phyloP scores from a whole-genome alignment of 805 yeast genomes.

The Saccharomyces mikatae region DNA sequence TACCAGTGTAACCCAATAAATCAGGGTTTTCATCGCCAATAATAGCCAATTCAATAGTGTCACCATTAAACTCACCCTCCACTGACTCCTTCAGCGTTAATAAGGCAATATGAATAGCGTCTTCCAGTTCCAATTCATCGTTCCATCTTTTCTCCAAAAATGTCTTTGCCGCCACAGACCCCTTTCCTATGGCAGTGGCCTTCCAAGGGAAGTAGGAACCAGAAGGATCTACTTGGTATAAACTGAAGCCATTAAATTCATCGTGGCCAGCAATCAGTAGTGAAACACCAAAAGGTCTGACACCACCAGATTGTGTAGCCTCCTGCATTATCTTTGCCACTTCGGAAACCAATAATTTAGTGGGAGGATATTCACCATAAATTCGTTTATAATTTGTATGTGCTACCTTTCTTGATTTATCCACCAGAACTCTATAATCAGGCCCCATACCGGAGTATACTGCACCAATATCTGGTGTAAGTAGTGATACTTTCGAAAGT shows the following conservation, averaged over 20 bases:
- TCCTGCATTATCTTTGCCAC: conserved; percentile 96
- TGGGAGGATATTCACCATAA: conserved; percentile 96
- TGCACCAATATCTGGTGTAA: conserved; percentile 95
- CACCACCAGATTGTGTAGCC: conserved; percentile 98
- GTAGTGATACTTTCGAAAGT: conserved; percentile 65
- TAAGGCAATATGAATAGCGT: conserved; percentile 93
- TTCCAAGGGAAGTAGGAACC: conserved; percentile 99
- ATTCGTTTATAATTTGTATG: conserved; percentile 88
- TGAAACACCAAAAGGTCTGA: conserved; percentile 97
- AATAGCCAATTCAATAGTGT: conserved; percentile 85
- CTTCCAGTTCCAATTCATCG: conserved; percentile 92
- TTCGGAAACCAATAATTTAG: conserved; percentile 85
- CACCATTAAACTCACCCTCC: conserved; percentile 96
- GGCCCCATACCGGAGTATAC: conserved; percentile 99
- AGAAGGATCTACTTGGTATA: conserved; percentile 96
- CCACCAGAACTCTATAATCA: conserved; percentile 89
- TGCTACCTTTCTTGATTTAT: conserved; percentile 86
- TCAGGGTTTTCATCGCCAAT: conserved; percentile 78
- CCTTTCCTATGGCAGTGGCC: conserved; percentile 97
- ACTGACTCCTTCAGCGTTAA: conserved; percentile 91
- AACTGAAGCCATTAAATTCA: conserved; percentile 60
- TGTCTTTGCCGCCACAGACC: conserved; percentile 92
- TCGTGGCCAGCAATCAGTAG: conserved; percentile 91
- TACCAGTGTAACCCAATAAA: conserved; percentile 79
- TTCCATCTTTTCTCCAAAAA: conserved; percentile 97